A percentile compares a stretch with the other conserved stretches of the same genome.
phyloP scores from a whole-genome alignment of 2,329 filamentous ascomycete species.

The Botrytis tulipae region DNA sequence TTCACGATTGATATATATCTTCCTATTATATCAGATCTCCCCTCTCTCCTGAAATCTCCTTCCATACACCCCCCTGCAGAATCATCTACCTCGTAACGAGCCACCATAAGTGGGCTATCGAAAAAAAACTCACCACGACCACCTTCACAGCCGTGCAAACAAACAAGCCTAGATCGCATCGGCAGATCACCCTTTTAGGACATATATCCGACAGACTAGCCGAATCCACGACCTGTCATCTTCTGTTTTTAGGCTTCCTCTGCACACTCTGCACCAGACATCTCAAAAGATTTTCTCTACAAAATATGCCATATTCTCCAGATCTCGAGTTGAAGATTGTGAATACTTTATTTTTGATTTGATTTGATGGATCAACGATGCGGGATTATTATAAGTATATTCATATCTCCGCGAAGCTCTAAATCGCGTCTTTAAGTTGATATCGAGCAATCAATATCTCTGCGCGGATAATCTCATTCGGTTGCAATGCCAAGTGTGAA shows the following conservation, averaged over 20 bases:
- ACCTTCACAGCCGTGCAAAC: not conserved
- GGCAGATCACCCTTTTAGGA: not conserved
- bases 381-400: not conserved
- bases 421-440: not conserved
- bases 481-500: not conserved
- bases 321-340: not conserved
- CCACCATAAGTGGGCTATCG: not conserved
- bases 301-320: not conserved
- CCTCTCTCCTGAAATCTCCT: not conserved
- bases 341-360: not conserved
- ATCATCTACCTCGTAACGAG: not conserved
- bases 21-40: not conserved
- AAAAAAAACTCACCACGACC: not conserved
- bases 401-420: not conserved
- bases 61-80: not conserved
- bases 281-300: not conserved
- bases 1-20: no score
- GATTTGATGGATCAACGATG: not conserved
- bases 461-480: not conserved
- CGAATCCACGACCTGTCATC: not conserved
- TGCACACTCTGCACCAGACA: not conserved
- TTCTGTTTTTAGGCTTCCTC: not conserved
- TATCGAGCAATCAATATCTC: not conserved
- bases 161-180: not conserved
- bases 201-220: not conserved